Percentiles rank a stretch among this genome's conserved stretches.
These are phyloP conservation scores for Gossypium mustelinum DNA, from an alignment of 345 rosid genomes.

Conservation along the genomic window DNA sequence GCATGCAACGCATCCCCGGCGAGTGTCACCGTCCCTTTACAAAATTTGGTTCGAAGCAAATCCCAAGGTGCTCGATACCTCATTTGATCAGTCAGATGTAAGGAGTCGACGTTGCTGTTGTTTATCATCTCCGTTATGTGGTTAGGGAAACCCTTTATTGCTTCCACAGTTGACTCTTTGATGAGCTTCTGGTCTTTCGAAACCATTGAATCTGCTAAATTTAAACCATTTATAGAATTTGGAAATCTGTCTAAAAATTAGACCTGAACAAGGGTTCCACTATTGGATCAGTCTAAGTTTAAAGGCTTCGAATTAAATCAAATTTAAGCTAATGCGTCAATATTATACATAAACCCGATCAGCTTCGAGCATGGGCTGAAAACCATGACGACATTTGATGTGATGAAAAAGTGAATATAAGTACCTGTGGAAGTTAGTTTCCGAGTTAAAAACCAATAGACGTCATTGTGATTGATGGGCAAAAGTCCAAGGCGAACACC, in stretches of 20 bases:
- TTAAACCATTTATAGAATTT: neutral
- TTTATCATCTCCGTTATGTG: conserved; percentile 40
- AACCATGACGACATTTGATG: too few species aligned
- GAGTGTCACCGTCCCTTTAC: conserved; percentile 43
- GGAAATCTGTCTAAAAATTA: neutral
- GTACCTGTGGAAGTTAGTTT: neutral
- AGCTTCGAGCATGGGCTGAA: too few species aligned
- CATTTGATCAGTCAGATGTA: conserved; percentile 30
- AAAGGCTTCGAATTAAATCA: too few species aligned
- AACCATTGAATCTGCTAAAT: conserved; percentile 17
- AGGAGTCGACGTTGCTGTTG: conserved; percentile 27
- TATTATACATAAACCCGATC: too few species aligned
- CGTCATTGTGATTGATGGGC: neutral
- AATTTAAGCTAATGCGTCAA: too few species aligned
- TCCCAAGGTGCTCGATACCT: conserved; percentile 46
- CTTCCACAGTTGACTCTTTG: conserved; percentile 19
- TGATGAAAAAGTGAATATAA: too few species aligned
- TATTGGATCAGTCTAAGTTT: too few species aligned
- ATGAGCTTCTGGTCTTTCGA: conserved; percentile 33
- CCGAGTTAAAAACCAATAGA: neutral
- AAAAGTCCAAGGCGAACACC: neutral
- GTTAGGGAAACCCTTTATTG: conserved; percentile 29
- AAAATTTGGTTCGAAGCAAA: conserved; percentile 28
- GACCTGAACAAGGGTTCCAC: neutral
- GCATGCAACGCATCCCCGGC: conserved; percentile 54